Evolutionary conservation across 768 basidiomycete genomes (phyloP), one percentile per base, ranked within the genome.

Genomic region (Mycena alexandri): DNA sequence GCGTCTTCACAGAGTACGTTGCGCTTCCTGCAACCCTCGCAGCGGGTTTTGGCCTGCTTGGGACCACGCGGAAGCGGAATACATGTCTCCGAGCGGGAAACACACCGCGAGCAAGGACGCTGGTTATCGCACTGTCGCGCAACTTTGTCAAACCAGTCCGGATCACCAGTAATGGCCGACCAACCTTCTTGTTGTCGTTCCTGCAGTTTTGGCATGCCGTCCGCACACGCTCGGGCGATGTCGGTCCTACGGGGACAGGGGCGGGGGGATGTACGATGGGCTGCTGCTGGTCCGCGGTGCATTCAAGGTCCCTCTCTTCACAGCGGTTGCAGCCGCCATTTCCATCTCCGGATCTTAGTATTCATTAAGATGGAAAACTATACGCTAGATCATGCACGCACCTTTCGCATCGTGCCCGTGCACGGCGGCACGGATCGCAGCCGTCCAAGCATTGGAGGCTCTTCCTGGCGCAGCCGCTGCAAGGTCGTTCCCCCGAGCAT

Each of bases 111-210:
- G 74, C 89, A 90, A 14, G 89, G 89, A 22, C 88, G 84, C 67
- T 88, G 83, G 71, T 89, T 84, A 54, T 90, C 88, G 71, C 89
- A 90, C 89, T 90, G 67, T 36, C 47, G 24, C 63, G 60, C 3
- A 19, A 56, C 41, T 62, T 16, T 9, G 38, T 38, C 38, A 38
- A 38, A 9, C 38, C 10, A 73, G 51, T 61, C 16, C 25, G 16
- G 56, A 25, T 33, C 52, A 19, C 66, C 24, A 29, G 19, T 48
- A 50, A 47, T 9, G 14, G 34, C 58, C 73, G 7, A 41, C 29
- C 11, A 59, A 84, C 89, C 86, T 90, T 90, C 75, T 90, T 90
- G 72, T 90, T 90, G 71, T 89, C 89, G 67, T 84, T 84, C 33
- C 87, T 84, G 75, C 89, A 90, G 55, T 78, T 85, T 70, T 84